A percentile compares a stretch with the other conserved stretches of the same genome.
Conservation (phyloP, 495 filamentous ascomycete genomes). For the Cetradonia linearis region DNA sequence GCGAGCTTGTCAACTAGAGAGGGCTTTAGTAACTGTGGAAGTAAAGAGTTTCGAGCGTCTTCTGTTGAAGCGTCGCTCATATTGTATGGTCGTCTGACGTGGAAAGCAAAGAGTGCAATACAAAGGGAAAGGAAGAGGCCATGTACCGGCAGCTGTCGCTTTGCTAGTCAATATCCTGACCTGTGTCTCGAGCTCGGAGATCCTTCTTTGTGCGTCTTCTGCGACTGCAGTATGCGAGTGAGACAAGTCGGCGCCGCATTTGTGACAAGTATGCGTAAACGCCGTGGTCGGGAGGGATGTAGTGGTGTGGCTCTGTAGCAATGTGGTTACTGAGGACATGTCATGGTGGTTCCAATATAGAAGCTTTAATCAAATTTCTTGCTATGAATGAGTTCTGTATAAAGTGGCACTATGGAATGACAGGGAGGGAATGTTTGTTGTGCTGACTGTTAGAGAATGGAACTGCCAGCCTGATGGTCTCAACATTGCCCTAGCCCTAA, state of each 20-base stretch:
- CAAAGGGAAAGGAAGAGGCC: constrained; percentile 18
- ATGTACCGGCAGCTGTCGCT: constrained; percentile 62
- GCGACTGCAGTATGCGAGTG: constrained; percentile 27
- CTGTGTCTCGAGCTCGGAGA: constrained; percentile 74
- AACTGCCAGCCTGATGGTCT: too few species aligned
- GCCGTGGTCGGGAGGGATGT: constrained; percentile 23
- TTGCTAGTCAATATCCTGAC: constrained; percentile 63
- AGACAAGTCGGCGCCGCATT: constrained; percentile 38
- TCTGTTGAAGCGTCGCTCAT: background rate
- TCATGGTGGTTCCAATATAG: constrained; percentile 11
- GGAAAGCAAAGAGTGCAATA: background rate
- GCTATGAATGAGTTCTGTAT: background rate
- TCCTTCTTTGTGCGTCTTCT: constrained; percentile 52
- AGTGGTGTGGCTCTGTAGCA: constrained; percentile 5
- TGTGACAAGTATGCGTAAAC: constrained; percentile 34
- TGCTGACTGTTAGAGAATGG: constrained; percentile 4
- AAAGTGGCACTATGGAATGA: background rate
- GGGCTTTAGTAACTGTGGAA: background rate
- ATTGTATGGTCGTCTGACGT: background rate
- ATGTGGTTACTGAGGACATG: constrained; percentile 20
- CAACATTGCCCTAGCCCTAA: too few species aligned
- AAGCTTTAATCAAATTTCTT: background rate
- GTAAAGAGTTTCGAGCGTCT: background rate
- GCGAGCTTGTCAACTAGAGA: constrained; percentile 62
- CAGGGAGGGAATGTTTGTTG: background rate